Evolutionary conservation across 768 basidiomycete species (phyloP), one percentile per base, ranked within the genome.

Genomic region (Myochromella boudieri): DNA sequence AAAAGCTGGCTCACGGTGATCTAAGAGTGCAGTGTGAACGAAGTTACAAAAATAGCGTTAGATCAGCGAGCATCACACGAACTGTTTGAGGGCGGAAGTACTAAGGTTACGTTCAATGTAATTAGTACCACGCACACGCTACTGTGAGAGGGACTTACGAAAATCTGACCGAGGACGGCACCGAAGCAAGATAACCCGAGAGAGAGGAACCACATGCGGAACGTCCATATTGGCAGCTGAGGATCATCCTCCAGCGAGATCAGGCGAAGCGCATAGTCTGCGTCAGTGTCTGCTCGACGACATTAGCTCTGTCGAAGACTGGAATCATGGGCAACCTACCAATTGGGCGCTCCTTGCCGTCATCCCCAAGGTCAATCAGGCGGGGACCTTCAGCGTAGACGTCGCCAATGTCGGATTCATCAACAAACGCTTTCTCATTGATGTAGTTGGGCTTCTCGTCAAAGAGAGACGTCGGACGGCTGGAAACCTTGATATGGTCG

Each of bases 291-390:
- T 66, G 48, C 9, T 7, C 5, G 5, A 37, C 2, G 64, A 24
- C 37, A 12, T n/a, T 33, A 17, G 26, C 9, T 28, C 15, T 2
- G 2, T 29, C 18, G 34, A 24, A n/a, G n/a, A n/a, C n/a, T n/a
- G n/a, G n/a, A n/a, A n/a, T n/a, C n/a, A n/a, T n/a, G n/a, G n/a
- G n/a, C n/a, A 12, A 34, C 12, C 31, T 46, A 73, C 71, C 68
- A 48, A 77, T 77, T 14, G 75, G 74, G 14, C 72, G 58, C 51
- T 77, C 75, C 53, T 74, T 72, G 29, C 75, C 75, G 33, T 67
- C 57, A 6, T 60, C 69, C 29, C 67, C 73, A 45, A 75, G 51
- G 53, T 77, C 75, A 28, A 74, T 69, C 7, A 50, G 33, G 11
- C 49, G 42, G 24, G 49, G 49, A 4, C 49, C 49, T 21, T 49